Base-by-base conservation (phyloP, 2,329 filamentous ascomycete species). In the Bipolaris sorokiniana region DNA sequence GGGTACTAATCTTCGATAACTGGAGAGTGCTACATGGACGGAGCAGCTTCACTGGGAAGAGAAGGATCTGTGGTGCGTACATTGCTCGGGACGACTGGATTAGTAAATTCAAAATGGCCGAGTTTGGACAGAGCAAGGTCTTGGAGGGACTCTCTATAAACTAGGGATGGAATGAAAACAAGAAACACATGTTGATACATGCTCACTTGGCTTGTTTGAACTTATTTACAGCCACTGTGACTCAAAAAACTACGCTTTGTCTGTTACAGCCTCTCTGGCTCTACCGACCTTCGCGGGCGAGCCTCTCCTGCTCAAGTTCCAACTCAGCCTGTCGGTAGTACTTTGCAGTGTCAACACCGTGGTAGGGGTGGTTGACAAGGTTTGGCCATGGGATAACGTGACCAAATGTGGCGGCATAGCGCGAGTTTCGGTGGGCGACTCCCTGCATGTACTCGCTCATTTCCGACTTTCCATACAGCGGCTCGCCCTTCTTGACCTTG, bases 311-410 rank as follows among this genome's bases (percentile, higher is more conserved):
- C 80, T 96, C 95, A 71, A 99, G 80, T 79, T 99, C 95, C 77
- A 89, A 84, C 83, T 99, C 95, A 7, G 95, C 95, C 78, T 96
- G 92, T 76, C 89, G 89, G 80, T 96, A 99, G 82, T 99, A 99
- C 82, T 99, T 99, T 64, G 94, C 92, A 31, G 95, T 99, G 77
- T 99, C 95, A 57, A 99, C 91, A 68, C 95, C 95, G 77, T 99
- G 95, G 85, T 75, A 74, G 22, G 64, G 72, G 80, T 99, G 95
- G 80, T 99, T 98, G 73, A 97, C 94, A 80, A 99, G 90, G 83
- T 99, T 99, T 81, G 97, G 94, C 95, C 93, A 98, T 37, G 94
- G 93, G 54, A 99, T 81, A 52, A 94, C 86, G 74, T 92, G 90
- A 65, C 91, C 81, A 78, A 94, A 95, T 31, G 95, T 83, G 38